Base-by-base conservation (phyloP, 768 basidiomycete species). In the Amyloporia xantha region DNA sequence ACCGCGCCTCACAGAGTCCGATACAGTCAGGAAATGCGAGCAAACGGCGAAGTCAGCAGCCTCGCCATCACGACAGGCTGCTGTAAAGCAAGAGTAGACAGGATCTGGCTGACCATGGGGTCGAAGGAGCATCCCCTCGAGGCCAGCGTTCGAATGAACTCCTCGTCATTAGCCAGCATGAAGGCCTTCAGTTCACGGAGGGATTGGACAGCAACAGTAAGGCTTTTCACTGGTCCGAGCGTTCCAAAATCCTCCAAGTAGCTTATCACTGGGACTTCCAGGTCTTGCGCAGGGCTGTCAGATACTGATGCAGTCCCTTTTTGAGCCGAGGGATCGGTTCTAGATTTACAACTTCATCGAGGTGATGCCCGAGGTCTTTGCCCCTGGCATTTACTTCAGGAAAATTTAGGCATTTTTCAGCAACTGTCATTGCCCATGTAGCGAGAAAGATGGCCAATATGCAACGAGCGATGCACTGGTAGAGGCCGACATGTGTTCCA, bases 121-220 rank as follows among this genome's bases (percentile, higher is more conserved):
- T 94, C 83, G 62, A 98, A 99, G 3, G 79, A 73, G 59, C n/a
- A n/a, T n/a, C 97, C 93, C 1, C 95, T 96, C 2, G 84, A 82
- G 0, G 90, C 77, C 20, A 91, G 68, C 25, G 73, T 65, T 27
- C 72, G 72, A 38, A 92, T 69, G 55, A 81, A 77, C 21, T 73
- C 71, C 17, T 71, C 62, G 19, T 78, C 71, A 36, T 75, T 70
- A 4, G 62, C 59, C 5, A 66, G 56, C 67, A 95, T 74, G 59
- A 91, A 79, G 3, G 58, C 61, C 51, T 83, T 84, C 44, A 98
- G 71, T 61, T 99, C 95, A 7, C 70, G 66, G 11, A 96, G 70
- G 0, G 89, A 82, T 45, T 86, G 84, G 1, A 77, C 65, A 3
- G 84, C 79, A 4, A 97, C 84, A 2, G 83, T 81, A 40, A 84